Base-by-base conservation (phyloP, 2,329 filamentous ascomycete genomes). In the Aspergillus awamori region DNA sequence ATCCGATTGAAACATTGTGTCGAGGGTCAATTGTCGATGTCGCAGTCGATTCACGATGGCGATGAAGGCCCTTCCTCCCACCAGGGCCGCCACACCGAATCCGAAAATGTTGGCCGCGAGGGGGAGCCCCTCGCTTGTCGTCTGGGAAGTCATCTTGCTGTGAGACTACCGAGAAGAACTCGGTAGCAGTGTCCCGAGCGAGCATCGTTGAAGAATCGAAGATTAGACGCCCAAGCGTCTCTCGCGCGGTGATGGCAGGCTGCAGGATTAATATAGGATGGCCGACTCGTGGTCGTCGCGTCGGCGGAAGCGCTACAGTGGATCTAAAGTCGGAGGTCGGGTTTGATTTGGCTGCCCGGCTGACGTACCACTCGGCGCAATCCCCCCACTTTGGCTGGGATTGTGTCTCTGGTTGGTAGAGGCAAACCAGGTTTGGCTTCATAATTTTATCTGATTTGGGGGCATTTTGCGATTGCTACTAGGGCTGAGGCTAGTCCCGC, bases 281-380 rank as follows among this genome's bases (percentile, higher is more conserved):
- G 10, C 41, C 4, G 41, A 45, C 41, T 43, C 39, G 39, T 36
- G 33, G 11, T 45, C 5, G 41, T 45, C 41, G 10, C 8, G 20
- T 45, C 41, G 41, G 41, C 17, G 41, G 24, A 30, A 24, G 22
- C 22, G 45, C 45, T 26, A 11, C 13, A 49, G 45, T 49, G 45
- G 47, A 51, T 51, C 24, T 28, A 3, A 24, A 30, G 26, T 51
- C 47, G 47, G 47, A 51, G 26, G 47, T 51, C 47, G 47, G 47
- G 26, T 30, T 28, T 6, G 47, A 33, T 30, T 28, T n/a, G 33
- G 24, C 24, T 30, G 26, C 26, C 47, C 26, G 47, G 47, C 47
- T 51, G 47, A 51, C 47, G 47, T 51, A 51, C 47, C 4, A 26
- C 47, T 51, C 47, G n/a, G 26, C 47, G 45, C 47, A 33, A 51